Evolutionary conservation across 2,329 filamentous ascomycete genomes (phyloP).

Genomic region (Fusarium goolgardi): DNA sequence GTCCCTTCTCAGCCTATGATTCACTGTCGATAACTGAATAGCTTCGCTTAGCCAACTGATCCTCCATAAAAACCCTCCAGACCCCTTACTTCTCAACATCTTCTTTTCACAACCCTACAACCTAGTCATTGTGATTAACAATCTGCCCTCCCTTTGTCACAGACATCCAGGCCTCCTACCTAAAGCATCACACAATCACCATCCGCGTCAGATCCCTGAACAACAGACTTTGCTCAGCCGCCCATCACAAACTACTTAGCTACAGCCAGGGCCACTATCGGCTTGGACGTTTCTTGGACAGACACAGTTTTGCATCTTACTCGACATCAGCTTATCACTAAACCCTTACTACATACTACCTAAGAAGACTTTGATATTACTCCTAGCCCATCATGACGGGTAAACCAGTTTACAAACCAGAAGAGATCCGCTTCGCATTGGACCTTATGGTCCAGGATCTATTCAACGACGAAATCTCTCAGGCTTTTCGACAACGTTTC

Average conservation of each 20-base stretch:
- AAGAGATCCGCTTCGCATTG: conserved; percentile 54
- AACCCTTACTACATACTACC: background rate
- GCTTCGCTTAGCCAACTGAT: background rate
- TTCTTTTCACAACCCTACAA: background rate
- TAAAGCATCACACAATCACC: conserved; percentile 3
- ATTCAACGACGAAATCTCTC: conserved; percentile 45
- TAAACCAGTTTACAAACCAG: conserved; percentile 50
- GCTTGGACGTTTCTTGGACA: conserved; percentile 26
- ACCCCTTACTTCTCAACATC: background rate
- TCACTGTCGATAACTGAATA: conserved; percentile 6
- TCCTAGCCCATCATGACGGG: conserved; percentile 38
- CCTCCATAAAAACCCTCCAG: background rate
- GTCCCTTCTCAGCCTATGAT: conserved; percentile 9
- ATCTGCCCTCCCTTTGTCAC: background rate
- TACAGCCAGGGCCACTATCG: background rate
- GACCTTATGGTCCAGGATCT: conserved; percentile 42
- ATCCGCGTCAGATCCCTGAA: background rate
- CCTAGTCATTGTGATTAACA: conserved; percentile 22
- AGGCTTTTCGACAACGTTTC: conserved; percentile 48
- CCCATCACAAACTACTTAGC: conserved; percentile 1
- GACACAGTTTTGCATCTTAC: background rate
- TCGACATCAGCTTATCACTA: background rate
- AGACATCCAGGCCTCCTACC: background rate
- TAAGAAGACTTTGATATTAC: background rate
- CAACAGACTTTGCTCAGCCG: background rate